These are phyloP conservation scores for Penicillium goetzii DNA, from an alignment of 495 filamentous ascomycete species.

Conservation along the genomic window DNA sequence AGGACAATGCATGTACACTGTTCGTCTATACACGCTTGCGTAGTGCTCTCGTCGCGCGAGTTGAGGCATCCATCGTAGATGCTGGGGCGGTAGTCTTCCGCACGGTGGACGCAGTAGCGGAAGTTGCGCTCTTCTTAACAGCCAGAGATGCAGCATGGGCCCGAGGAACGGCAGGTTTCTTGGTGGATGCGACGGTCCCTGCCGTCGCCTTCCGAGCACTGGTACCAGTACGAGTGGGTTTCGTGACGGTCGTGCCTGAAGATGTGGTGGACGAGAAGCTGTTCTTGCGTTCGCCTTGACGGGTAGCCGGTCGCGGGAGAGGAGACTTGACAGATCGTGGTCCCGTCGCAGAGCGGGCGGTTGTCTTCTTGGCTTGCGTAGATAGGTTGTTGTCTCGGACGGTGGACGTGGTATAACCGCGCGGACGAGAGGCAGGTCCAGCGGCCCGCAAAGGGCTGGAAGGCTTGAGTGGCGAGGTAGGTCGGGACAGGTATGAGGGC, in stretches of 20 bases:
- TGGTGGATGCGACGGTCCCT: constrained; percentile 50
- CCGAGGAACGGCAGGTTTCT: constrained; percentile 45
- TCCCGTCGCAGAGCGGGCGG: constrained; percentile 36
- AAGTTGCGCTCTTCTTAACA: constrained; percentile 40
- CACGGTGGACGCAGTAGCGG: constrained; percentile 26
- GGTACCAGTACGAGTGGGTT: constrained; percentile 52
- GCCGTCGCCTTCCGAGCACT: constrained; percentile 51
- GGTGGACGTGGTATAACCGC: constrained; percentile 39
- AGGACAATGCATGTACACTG: neutral
- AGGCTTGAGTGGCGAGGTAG: constrained; percentile 58
- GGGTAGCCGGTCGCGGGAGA: constrained; percentile 43
- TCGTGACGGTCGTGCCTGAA: constrained; percentile 62
- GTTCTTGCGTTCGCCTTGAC: constrained; percentile 49
- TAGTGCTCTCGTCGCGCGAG: constrained; percentile 47
- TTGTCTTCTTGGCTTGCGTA: constrained; percentile 39
- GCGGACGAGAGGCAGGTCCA: constrained; percentile 36
- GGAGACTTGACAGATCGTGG: constrained; percentile 39
- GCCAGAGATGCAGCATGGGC: constrained; percentile 40
- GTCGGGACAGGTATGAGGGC: constrained; percentile 54
- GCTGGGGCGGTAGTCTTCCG: constrained; percentile 44
- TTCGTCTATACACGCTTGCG: constrained; percentile 48
- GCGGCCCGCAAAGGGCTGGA: constrained; percentile 55
- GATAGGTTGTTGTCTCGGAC: constrained; percentile 32
- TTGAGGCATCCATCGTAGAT: constrained; percentile 36
- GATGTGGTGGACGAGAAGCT: constrained; percentile 52